A percentile compares a stretch with the other conserved stretches of the same genome.
phyloP scores from a whole-genome alignment of 2,329 filamentous ascomycete genomes.

The Venturia oleaginea region DNA sequence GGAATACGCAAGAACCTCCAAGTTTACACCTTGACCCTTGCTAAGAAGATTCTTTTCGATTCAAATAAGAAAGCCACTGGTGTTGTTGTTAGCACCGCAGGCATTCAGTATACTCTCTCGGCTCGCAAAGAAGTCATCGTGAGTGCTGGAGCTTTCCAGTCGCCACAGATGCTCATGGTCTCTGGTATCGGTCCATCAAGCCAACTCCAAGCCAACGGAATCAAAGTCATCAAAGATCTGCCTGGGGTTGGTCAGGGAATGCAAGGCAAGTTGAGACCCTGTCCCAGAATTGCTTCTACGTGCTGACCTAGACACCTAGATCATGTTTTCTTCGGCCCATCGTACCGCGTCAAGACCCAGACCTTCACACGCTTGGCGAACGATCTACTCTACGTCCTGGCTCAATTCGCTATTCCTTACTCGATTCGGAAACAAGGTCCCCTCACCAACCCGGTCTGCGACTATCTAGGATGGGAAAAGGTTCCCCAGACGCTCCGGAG shows the following conservation, averaged over 20 bases:
- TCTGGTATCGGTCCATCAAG: slow-evolving; percentile 40
- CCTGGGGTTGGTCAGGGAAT: slow-evolving; percentile 24
- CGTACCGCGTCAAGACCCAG: slow-evolving; percentile 19
- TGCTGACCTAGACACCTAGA: slow-evolving; percentile 8
- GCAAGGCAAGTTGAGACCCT: not conserved
- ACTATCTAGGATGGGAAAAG: slow-evolving; percentile 21
- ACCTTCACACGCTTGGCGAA: slow-evolving; percentile 14
- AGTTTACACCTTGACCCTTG: slow-evolving; percentile 8
- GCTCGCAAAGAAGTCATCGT: slow-evolving; percentile 43
- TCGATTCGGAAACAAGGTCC: slow-evolving; percentile 14
- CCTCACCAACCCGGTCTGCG: slow-evolving; percentile 18
- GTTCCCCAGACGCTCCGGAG: slow-evolving; percentile 18
- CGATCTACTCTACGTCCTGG: not conserved
- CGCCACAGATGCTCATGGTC: slow-evolving; percentile 45
- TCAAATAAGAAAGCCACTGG: slow-evolving; percentile 9
- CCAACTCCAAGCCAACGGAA: slow-evolving; percentile 27
- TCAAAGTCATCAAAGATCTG: slow-evolving; percentile 21
- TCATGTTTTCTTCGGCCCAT: slow-evolving; percentile 29
- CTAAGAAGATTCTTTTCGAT: slow-evolving; percentile 13
- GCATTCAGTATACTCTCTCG: slow-evolving; percentile 29
- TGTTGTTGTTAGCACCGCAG: slow-evolving; percentile 16
- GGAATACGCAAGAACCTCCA: not conserved
- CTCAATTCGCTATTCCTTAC: not conserved
- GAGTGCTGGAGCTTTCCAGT: slow-evolving; percentile 44
- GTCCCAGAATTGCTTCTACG: no score